Evolutionary conservation across 768 basidiomycete genomes (phyloP).

Genomic region (Phlebiopsis gigantea): DNA sequence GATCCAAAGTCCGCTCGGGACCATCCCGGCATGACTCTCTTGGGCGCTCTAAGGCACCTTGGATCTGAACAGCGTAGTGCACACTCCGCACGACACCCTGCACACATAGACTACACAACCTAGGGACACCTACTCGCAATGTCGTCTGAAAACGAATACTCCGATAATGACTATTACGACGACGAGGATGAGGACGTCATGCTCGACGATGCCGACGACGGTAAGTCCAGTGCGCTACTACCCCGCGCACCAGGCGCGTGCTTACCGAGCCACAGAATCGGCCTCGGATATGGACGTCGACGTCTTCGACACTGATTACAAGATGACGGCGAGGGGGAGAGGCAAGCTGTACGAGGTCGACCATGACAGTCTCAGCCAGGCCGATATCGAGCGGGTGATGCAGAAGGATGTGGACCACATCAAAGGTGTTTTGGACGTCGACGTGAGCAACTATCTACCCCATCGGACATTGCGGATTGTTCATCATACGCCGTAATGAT

Average conservation of each 20-base stretch:
- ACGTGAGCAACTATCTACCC: constrained; percentile 49
- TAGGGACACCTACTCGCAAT: constrained; percentile 22
- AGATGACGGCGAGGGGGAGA: constrained; percentile 46
- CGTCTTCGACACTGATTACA: constrained; percentile 58
- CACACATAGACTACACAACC: background rate
- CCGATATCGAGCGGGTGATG: constrained; percentile 76
- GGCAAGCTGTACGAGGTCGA: constrained; percentile 81
- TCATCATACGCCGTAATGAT: background rate
- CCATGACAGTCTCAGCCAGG: constrained; percentile 69
- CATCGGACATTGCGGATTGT: background rate
- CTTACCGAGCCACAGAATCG: constrained; percentile 30
- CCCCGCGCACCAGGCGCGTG: constrained; percentile 16
- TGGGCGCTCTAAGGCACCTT: constrained; percentile 1
- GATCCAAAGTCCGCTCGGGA: background rate
- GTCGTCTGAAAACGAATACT: constrained; percentile 66
- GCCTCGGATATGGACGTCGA: constrained; percentile 66
- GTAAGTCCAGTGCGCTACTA: constrained; percentile 25
- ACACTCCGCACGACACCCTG: background rate
- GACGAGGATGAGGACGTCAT: constrained; percentile 58
- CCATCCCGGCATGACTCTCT: constrained; percentile 4
- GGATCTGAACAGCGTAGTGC: background rate
- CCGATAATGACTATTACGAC: constrained; percentile 60
- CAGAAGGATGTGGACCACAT: constrained; percentile 79
- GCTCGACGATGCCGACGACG: constrained; percentile 54
- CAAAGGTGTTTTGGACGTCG: constrained; percentile 80